These are phyloP conservation scores for Blastocladiella britannica DNA, from an alignment of 192 early-diverging fungal genomes.

Conservation along the genomic window DNA sequence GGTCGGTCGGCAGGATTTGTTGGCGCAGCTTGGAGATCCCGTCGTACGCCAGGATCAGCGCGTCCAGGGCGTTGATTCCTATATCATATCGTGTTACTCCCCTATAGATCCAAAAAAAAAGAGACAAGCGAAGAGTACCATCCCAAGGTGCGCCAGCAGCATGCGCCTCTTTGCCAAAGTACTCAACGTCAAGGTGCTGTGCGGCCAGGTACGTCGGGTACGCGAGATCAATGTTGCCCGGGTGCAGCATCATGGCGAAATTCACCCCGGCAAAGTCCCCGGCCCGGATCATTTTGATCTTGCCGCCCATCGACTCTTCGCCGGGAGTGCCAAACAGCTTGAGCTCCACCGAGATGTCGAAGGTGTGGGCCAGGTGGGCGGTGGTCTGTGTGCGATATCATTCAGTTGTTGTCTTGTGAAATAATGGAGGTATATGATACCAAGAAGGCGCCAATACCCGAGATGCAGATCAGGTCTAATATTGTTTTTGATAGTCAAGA, in stretches of 20 bases:
- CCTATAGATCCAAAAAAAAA: not conserved
- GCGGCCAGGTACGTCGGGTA: not conserved
- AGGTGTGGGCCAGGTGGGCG: not conserved
- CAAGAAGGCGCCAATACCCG: not conserved
- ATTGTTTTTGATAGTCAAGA: not conserved
- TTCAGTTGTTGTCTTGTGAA: too few species aligned
- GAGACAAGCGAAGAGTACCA: not conserved
- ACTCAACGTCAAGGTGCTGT: not conserved
- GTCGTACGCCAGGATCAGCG: not conserved
- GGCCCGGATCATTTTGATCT: not conserved
- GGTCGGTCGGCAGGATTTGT: not conserved
- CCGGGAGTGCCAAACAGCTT: not conserved
- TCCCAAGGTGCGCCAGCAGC: not conserved
- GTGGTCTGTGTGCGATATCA: not conserved
- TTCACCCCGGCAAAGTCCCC: not conserved
- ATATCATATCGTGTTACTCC: not conserved
- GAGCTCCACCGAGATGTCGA: not conserved
- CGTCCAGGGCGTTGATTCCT: not conserved
- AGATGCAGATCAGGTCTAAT: not conserved
- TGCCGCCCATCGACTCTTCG: not conserved
- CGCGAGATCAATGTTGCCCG: not conserved
- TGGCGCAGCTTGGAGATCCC: not conserved
- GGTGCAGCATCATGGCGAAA: conserved; percentile 1
- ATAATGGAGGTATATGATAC: not conserved
- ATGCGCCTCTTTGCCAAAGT: not conserved